A percentile compares a stretch with the other conserved stretches of the same genome.
These are phyloP conservation scores for Echinosophora koreensis DNA, from an alignment of 306 rosid genomes.

Conservation along the genomic window DNA sequence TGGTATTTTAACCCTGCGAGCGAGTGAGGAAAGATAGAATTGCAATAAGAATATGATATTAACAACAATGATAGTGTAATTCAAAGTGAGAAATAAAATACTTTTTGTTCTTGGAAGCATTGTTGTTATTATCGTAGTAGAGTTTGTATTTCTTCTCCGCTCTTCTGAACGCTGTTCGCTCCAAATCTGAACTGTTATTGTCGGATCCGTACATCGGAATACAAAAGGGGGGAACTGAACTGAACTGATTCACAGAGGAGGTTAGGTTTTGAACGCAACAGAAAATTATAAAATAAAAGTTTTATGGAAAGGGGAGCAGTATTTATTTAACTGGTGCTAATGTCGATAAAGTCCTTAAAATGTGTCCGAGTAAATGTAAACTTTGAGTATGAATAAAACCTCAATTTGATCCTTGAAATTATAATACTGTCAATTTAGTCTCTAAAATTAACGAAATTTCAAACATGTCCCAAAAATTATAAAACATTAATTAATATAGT, in stretches of 20 bases:
- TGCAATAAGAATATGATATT: slow-evolving; percentile 1
- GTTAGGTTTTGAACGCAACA: slow-evolving; percentile 37
- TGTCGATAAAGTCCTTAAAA: too few relatives aligned
- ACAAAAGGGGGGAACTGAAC: background rate
- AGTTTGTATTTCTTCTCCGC: slow-evolving; percentile 97
- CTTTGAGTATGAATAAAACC: too few relatives aligned
- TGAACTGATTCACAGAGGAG: too few relatives aligned
- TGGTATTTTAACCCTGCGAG: slow-evolving; percentile 69
- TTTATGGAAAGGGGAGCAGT: background rate
- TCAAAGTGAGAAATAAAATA: slow-evolving; percentile 21
- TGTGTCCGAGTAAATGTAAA: too few relatives aligned
- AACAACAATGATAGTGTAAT: background rate
- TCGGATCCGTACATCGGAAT: slow-evolving; percentile 76
- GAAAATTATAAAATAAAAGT: background rate
- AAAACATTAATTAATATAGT: too few relatives aligned
- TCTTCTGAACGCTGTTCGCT: slow-evolving; percentile 86
- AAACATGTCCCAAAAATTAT: too few relatives aligned
- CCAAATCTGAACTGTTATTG: slow-evolving; percentile 58
- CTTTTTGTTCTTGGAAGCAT: slow-evolving; percentile 71
- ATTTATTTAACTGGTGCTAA: background rate
- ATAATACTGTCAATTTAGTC: too few relatives aligned
- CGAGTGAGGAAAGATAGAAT: background rate
- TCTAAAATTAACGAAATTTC: too few relatives aligned
- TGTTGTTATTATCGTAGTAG: slow-evolving; percentile 71
- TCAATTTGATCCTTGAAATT: too few relatives aligned